Evolutionary conservation across 1,284 basidiomycete genomes (phyloP).

Genomic region (Bondarzewia mesenterica): DNA sequence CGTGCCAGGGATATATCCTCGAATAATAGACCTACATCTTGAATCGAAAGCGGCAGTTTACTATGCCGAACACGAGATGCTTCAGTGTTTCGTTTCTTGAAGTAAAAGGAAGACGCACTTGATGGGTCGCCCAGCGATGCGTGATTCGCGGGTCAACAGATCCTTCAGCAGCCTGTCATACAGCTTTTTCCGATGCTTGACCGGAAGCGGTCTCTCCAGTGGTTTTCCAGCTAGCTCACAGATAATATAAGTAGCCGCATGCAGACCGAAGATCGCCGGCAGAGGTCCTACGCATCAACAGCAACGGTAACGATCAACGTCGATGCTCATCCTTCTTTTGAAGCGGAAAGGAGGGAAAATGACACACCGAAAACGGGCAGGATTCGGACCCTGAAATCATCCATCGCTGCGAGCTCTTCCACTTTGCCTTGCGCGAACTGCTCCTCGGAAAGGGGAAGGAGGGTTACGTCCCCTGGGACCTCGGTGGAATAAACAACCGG

Average conservation of each 20-base stretch:
- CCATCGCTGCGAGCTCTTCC: conserved; percentile 86
- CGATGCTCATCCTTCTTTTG: neutral
- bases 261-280: conserved; percentile 83
- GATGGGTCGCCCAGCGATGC: conserved; percentile 38
- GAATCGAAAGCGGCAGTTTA: conserved; percentile 69
- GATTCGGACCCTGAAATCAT: conserved; percentile 91
- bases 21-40: conserved; percentile 77
- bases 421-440: conserved; percentile 89
- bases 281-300: conserved; percentile 50
- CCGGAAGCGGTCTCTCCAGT: conserved; percentile 72
- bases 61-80: no score
- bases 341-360: neutral
- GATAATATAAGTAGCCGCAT: conserved; percentile 81
- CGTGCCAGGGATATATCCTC: conserved; percentile 84
- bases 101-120: conserved; percentile 15
- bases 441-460: conserved; percentile 87
- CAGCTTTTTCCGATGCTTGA: conserved; percentile 78
- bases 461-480: conserved; percentile 79
- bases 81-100: no score
- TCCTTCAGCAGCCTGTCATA: conserved; percentile 79
- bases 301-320: neutral
- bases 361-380: conserved; percentile 72
- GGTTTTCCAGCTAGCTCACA: conserved; percentile 81
- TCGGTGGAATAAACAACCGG: conserved; percentile 97
- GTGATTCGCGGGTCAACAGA: conserved; percentile 65